These are phyloP conservation scores for Fraxinus anomala DNA, from an alignment of 257 asterid genomes.

Conservation along the genomic window DNA sequence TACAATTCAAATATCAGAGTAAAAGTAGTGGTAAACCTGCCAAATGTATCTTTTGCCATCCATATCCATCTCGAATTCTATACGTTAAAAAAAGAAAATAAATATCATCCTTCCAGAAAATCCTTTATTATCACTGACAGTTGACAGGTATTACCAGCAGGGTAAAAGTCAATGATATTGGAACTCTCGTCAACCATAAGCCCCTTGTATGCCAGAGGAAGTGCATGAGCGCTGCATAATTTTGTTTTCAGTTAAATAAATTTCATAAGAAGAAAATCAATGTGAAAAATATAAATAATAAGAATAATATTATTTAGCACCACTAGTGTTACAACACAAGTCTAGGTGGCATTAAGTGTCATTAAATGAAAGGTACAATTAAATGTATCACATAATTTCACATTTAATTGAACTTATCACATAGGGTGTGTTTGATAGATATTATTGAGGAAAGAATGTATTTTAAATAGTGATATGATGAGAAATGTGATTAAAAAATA, in stretches of 20 bases:
- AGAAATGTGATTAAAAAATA: too few species aligned
- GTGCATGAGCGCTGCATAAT: constrained; percentile 51
- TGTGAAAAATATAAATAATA: too few species aligned
- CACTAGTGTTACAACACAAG: too few species aligned
- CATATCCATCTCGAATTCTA: constrained; percentile 49
- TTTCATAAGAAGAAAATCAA: neutral
- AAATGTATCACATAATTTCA: too few species aligned
- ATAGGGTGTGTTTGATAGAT: too few species aligned
- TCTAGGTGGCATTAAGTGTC: too few species aligned
- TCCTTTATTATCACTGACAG: neutral
- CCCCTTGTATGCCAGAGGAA: constrained; percentile 43
- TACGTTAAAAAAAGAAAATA: neutral
- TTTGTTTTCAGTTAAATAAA: neutral
- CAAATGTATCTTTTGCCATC: constrained; percentile 60
- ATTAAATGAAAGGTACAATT: too few species aligned
- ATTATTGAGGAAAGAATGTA: too few species aligned
- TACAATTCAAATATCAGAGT: neutral
- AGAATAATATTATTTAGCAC: too few species aligned
- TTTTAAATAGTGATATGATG: too few species aligned
- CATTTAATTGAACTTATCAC: too few species aligned
- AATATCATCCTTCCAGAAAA: neutral
- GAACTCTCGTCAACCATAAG: constrained; percentile 54
- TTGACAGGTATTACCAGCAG: constrained; percentile 36
- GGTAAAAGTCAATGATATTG: constrained; percentile 46
- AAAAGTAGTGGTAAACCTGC: constrained; percentile 44